phyloP scores from a whole-genome alignment of 805 yeast species.

The Hanseniaspora thailandica region DNA sequence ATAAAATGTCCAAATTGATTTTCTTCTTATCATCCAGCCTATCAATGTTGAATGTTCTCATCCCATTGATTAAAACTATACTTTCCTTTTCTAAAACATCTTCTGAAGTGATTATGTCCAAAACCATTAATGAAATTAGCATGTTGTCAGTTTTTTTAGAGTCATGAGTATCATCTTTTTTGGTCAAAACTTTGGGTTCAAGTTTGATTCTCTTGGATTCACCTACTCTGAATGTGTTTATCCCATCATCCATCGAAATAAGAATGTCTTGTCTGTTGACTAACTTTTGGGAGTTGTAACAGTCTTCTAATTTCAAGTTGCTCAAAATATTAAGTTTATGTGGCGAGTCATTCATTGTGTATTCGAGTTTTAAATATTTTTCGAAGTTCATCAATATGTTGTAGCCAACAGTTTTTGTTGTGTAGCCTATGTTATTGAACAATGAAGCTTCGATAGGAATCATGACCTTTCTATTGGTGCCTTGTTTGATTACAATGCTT shows the following conservation, averaged over 20 bases:
- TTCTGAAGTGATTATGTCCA: constrained; percentile 13
- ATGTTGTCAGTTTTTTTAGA: not conserved
- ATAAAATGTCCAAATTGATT: not conserved
- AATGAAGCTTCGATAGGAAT: constrained; percentile 45
- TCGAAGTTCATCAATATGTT: constrained; percentile 9
- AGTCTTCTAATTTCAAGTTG: constrained; percentile 10
- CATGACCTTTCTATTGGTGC: constrained; percentile 46
- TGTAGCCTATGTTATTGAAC: not conserved
- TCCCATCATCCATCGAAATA: not conserved
- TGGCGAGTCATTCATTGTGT: not conserved
- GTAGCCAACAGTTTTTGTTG: not conserved
- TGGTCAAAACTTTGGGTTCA: not conserved
- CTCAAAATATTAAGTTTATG: constrained; percentile 51
- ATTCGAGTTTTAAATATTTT: not conserved
- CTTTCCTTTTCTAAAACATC: constrained; percentile 5
- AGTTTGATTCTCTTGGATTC: not conserved
- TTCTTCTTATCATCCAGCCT: not conserved
- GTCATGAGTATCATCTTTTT: not conserved
- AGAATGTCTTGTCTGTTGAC: constrained; percentile 8
- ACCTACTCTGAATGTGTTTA: not conserved
- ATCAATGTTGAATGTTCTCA: constrained; percentile 10
- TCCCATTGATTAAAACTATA: constrained; percentile 13
- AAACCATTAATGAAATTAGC: constrained; percentile 10
- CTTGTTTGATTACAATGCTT: constrained; percentile 30
- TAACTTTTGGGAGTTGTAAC: constrained; percentile 10